phyloP scores from a whole-genome alignment of 306 rosid species.

The Senna siamea region DNA sequence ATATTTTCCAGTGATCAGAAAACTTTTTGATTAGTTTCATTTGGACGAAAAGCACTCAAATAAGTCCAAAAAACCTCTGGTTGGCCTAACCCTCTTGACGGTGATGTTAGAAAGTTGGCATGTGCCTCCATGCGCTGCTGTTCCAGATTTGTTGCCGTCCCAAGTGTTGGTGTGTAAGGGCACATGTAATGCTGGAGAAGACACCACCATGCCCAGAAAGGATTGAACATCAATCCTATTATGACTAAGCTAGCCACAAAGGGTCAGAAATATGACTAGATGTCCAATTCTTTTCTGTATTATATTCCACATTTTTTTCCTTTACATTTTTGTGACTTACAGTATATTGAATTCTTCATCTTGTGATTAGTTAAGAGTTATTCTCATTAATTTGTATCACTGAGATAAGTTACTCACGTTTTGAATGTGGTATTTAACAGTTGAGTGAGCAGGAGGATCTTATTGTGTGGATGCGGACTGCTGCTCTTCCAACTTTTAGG shows the following conservation, averaged over 20 bases:
- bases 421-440: slow-evolving; percentile 55
- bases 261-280: background rate
- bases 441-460: slow-evolving; percentile 79
- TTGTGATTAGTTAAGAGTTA: background rate
- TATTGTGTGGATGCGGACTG: slow-evolving; percentile 92
- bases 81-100: too few relatives aligned
- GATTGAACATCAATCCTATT: slow-evolving; percentile 5
- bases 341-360: slow-evolving; percentile 16
- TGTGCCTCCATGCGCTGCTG: too few relatives aligned
- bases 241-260: background rate
- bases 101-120: too few relatives aligned
- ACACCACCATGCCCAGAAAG: too few relatives aligned
- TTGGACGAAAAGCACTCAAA: too few relatives aligned
- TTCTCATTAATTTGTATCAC: slow-evolving; percentile 30
- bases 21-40: too few relatives aligned
- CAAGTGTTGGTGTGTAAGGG: too few relatives aligned
- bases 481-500: slow-evolving; percentile 86
- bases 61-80: too few relatives aligned
- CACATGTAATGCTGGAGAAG: too few relatives aligned
- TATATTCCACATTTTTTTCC: background rate
- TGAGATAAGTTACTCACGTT: slow-evolving; percentile 41
- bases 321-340: background rate
- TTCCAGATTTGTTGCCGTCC: too few relatives aligned
- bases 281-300: background rate
- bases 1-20: too few relatives aligned